Evolutionary conservation across 768 basidiomycete species (phyloP).

Genomic region (Phanerochaete carnosa): DNA sequence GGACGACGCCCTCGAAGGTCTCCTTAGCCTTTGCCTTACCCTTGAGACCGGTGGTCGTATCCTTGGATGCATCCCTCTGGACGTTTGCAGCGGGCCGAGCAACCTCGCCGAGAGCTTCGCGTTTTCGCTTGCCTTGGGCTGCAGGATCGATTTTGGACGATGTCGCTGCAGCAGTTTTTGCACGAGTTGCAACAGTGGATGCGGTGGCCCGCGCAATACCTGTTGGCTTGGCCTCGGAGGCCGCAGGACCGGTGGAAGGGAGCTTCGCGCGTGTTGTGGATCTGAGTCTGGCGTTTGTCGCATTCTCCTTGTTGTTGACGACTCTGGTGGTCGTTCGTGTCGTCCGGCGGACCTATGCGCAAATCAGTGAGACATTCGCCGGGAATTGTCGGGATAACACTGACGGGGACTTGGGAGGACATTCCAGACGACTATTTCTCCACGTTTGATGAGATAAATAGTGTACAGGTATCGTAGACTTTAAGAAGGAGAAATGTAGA

Average conservation of each 20-base stretch:
- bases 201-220: conserved; percentile 38
- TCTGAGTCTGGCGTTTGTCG: conserved; percentile 59
- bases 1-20: conserved; percentile 60
- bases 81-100: conserved; percentile 53
- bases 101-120: conserved; percentile 73
- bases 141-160: conserved; percentile 44
- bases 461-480: conserved; percentile 4
- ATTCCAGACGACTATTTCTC: conserved; percentile 22
- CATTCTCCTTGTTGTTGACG: conserved; percentile 67
- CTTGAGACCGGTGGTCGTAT: conserved; percentile 35
- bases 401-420: conserved; percentile 46
- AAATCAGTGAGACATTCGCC: not conserved
- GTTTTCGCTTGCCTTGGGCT: conserved; percentile 65
- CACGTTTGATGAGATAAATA: conserved; percentile 11
- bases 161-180: conserved; percentile 43
- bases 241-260: conserved; percentile 36
- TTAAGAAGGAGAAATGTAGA: not conserved
- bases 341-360: conserved; percentile 57
- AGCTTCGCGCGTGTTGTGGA: conserved; percentile 60
- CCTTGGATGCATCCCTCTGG: conserved; percentile 29
- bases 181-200: conserved; percentile 50
- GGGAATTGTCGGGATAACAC: conserved; percentile 14
- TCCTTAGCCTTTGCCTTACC: conserved; percentile 45
- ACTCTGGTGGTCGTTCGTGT: conserved; percentile 51
- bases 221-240: conserved; percentile 26